These are phyloP conservation scores for Fusarium clavum DNA, from an alignment of 2,329 filamentous ascomycete species.

Conservation along the genomic window DNA sequence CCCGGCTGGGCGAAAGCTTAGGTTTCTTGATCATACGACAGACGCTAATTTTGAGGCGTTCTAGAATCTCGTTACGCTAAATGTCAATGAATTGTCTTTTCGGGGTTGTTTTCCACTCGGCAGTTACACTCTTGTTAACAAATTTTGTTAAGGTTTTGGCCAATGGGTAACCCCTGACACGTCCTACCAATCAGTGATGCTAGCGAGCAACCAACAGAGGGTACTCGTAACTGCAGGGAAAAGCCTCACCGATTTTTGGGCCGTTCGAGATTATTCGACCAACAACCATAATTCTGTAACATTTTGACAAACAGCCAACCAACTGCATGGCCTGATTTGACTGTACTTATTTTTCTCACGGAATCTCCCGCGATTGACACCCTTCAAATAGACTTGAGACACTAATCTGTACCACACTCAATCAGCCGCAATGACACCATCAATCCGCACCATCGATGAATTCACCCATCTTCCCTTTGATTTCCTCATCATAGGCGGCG, in stretches of 20 bases:
- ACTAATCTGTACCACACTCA: not conserved
- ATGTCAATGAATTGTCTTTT: not conserved
- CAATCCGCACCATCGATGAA: slow-evolving; percentile 24
- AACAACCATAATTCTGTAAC: not conserved
- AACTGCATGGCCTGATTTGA: not conserved
- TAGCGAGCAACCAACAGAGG: not conserved
- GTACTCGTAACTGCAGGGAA: slow-evolving; percentile 20
- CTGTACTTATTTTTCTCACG: not conserved
- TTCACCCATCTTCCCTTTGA: slow-evolving; percentile 47
- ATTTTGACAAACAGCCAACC: not conserved
- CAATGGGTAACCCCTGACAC: not conserved
- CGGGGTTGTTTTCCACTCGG: not conserved
- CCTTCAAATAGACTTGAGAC: slow-evolving; percentile 11
- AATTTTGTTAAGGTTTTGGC: not conserved
- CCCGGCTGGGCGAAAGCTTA: slow-evolving; percentile 38
- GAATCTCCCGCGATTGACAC: not conserved
- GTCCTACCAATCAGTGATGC: not conserved
- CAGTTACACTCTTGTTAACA: not conserved
- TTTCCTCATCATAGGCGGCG: slow-evolving; percentile 63
- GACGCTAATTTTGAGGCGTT: not conserved
- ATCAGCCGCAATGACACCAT: slow-evolving; percentile 18
- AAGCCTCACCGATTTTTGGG: slow-evolving; percentile 4
- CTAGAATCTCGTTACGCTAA: not conserved
- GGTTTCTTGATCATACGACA: slow-evolving; percentile 19
- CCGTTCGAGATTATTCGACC: not conserved